Evolutionary conservation across 345 rosid species (phyloP), one percentile per base, ranked within the genome.

Genomic region (Luvunga scandens): DNA sequence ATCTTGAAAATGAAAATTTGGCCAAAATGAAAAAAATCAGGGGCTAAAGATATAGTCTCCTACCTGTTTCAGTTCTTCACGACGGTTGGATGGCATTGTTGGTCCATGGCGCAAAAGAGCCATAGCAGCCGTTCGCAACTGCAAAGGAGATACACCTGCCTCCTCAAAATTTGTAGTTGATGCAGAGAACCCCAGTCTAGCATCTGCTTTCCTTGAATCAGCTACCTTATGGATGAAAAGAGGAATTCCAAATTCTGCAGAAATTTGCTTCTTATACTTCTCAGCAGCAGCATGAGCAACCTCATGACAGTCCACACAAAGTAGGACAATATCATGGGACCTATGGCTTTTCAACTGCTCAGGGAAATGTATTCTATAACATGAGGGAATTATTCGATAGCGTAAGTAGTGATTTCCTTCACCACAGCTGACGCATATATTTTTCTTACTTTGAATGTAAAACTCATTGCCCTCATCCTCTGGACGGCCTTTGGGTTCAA

Each of bases 331-430:
- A 83, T 96, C 99, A 85, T 94, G 98, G 80, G 99, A 96, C n/a
- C 98, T 89, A 61, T 96, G 99, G 79, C 98, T 96, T 86, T 96
- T 96, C 80, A 96, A 75, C 82, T 96, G 99, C 91, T 94, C 98
- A 18, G 98, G 98, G 78, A 96, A 96, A 87, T 94, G 97, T 87
- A 94, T 79, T 86, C 99, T 89, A 85, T 96, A 96, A 86, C 98
- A 94, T 4, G 98, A 92, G 79, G 99, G 99, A 78, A 96, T 94
- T 77, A 94, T 87, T 69, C 98, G 86, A 84, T 96, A 96, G 9
- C 97, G 98, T 18, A 96, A 83, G 85, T 96, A 96, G 74, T 96
- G 99, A 79, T 88, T 88, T 75, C 97, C 97, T 87, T 92, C 95
- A 48, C 98, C 99, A 87, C 99, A 96, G 60, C 99, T 86, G 34